Conservation (phyloP, 768 basidiomycete species). For the Panus rudis region DNA sequence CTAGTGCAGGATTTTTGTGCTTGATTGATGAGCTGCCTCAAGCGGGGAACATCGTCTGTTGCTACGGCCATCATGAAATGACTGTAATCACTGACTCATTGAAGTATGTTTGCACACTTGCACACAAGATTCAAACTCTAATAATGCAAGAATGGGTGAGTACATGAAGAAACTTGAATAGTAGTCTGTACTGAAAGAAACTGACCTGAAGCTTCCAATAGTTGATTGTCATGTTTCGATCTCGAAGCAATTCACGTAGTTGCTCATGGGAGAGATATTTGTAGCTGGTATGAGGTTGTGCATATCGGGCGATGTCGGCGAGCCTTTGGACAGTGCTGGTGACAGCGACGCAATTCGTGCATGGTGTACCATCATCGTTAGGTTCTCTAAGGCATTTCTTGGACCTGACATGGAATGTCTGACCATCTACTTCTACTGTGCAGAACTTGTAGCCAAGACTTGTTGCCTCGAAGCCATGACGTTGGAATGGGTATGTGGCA, state of each 20-base stretch:
- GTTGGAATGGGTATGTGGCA: not conserved
- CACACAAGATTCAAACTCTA: no score
- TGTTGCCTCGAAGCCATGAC: no score
- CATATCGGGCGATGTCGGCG: not conserved
- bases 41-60: slow-evolving; percentile 18
- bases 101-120: no score
- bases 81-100: slow-evolving; percentile 1
- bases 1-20: slow-evolving; percentile 11
- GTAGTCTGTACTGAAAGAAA: no score
- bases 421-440: slow-evolving; percentile 3
- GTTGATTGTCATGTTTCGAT: no score
- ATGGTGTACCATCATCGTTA: not conserved
- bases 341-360: not conserved
- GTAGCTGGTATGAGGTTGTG: slow-evolving; percentile 3
- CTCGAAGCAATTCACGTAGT: not conserved
- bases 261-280: slow-evolving; percentile 4
- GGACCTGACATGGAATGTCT: slow-evolving; percentile 1
- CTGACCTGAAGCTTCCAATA: slow-evolving; percentile 8
- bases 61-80: slow-evolving; percentile 13
- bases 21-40: slow-evolving; percentile 22
- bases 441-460: slow-evolving; percentile 5
- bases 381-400: not conserved
- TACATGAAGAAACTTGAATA: no score
- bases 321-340: not conserved
- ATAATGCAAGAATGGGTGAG: no score